phyloP scores from a whole-genome alignment of 2,329 filamentous ascomycete species.

The Fusarium nelsonii region DNA sequence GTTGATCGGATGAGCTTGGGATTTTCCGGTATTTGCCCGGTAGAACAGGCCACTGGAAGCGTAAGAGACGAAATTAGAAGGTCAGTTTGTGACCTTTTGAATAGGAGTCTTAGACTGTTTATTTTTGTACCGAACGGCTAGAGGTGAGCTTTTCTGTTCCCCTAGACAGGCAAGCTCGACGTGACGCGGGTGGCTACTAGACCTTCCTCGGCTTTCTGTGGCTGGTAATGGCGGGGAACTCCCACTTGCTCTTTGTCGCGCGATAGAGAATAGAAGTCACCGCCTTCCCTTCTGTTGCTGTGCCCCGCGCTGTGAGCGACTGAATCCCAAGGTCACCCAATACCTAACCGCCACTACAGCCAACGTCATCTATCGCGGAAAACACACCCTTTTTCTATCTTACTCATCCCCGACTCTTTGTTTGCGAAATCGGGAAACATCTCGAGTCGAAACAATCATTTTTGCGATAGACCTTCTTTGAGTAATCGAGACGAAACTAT shows the following conservation, averaged over 20 bases:
- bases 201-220: slow-evolving; percentile 14
- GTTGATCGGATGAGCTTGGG: slow-evolving; percentile 27
- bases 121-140: too few relatives aligned
- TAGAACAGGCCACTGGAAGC: background rate
- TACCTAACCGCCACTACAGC: slow-evolving; percentile 35
- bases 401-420: slow-evolving; percentile 6
- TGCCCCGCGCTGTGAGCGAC: slow-evolving; percentile 39
- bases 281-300: slow-evolving; percentile 33
- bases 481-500: background rate
- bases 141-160: too few relatives aligned
- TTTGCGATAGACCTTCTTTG: background rate
- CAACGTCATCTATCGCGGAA: slow-evolving; percentile 35
- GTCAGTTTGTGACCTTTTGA: too few relatives aligned
- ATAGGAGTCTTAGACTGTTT: too few relatives aligned
- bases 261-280: slow-evolving; percentile 18
- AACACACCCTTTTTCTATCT: slow-evolving; percentile 6
- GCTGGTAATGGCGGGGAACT: slow-evolving; percentile 32
- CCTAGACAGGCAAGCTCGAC: slow-evolving; percentile 9
- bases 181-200: slow-evolving; percentile 29
- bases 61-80: too few relatives aligned
- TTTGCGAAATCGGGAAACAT: background rate
- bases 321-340: slow-evolving; percentile 34
- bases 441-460: background rate
- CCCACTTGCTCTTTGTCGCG: slow-evolving; percentile 2
- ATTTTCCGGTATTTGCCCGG: slow-evolving; percentile 37